Base-by-base conservation (phyloP, 2,329 filamentous ascomycete species). In the Beauveria brongniartii region DNA sequence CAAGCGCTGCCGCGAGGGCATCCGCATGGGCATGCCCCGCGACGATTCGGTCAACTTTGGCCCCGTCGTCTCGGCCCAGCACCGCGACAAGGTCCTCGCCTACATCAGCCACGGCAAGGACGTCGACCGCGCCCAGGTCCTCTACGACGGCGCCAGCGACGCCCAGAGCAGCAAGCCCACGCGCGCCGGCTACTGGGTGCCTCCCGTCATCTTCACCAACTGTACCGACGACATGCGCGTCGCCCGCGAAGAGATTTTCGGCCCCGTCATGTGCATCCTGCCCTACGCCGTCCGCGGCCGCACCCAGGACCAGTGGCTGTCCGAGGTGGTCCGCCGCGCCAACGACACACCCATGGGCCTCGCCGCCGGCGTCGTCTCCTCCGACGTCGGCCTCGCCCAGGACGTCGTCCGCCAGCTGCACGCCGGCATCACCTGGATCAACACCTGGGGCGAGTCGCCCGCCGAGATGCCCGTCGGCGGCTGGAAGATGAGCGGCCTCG, bases 401-500 rank as follows among this genome's bases (percentile, higher is more conserved):
- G 78, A 82, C 48, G 82, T 93, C 1, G 80, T 93, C 47, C 80
- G 82, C 26, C 80, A 84, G 68, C 77, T 96, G 5, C 82, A 95
- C 70, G 91, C 91, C 0, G 91, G 91, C 40, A 96, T 96, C 69
- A 95, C 90, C 1, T 96, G 91, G 91, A 81, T 96, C 57, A 96
- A 96, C 72, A 92, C 90, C 0, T 96, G 92, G 92, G 91, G 92
- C n/a, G 91, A 96, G 77, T 88, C 83, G 54, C 91, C 91, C 0
- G 90, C 92, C 0, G 91, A 96, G 78, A 96, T 96, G 92, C 88
- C 89, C 2, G 91, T 96, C 0, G 91, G 91, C 10, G 91, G 91
- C 0, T 96, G 91, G 92, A 96, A 96, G 78, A 82, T 89, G 80
- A 95, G 91, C 70, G 92, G 92, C 40, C 76, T 96, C 10, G 91